phyloP scores from a whole-genome alignment of 2,329 filamentous ascomycete species.

The Truncatella angustata region DNA sequence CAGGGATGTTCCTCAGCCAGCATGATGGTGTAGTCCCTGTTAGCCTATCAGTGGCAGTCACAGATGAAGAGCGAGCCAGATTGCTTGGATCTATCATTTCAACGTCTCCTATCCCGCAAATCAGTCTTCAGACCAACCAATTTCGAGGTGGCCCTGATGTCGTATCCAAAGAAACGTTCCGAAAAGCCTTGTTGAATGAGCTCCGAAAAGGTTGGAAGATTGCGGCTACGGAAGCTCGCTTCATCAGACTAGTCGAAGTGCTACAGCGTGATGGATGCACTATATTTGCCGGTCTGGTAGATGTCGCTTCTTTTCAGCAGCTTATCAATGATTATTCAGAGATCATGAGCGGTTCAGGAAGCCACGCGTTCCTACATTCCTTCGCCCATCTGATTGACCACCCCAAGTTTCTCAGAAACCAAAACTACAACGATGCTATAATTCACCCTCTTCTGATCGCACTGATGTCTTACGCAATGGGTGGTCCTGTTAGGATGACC shows the following conservation, averaged over 20 bases:
- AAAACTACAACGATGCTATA: background rate
- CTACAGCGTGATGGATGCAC: background rate
- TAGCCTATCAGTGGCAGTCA: background rate
- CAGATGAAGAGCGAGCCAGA: background rate
- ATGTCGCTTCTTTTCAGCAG: background rate
- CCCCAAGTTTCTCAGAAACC: background rate
- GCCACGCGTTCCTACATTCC: background rate
- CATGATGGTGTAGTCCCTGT: background rate
- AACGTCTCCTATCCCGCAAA: background rate
- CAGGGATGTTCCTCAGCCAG: background rate
- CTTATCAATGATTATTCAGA: background rate
- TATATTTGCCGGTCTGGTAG: background rate
- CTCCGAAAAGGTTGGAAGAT: background rate
- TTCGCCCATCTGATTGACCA: background rate
- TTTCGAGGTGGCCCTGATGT: background rate
- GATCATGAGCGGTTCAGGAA: background rate
- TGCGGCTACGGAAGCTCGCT: background rate
- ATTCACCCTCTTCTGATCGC: slow-evolving; percentile 2
- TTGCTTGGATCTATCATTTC: background rate
- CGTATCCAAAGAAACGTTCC: background rate
- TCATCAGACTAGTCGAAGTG: background rate
- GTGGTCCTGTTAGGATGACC: background rate
- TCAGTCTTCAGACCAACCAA: background rate
- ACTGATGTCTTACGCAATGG: background rate
- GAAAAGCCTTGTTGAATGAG: background rate